A percentile compares a stretch with the other conserved stretches of the same genome.
phyloP scores from a whole-genome alignment of 2,329 filamentous ascomycete species.

The Trichoderma sp. region DNA sequence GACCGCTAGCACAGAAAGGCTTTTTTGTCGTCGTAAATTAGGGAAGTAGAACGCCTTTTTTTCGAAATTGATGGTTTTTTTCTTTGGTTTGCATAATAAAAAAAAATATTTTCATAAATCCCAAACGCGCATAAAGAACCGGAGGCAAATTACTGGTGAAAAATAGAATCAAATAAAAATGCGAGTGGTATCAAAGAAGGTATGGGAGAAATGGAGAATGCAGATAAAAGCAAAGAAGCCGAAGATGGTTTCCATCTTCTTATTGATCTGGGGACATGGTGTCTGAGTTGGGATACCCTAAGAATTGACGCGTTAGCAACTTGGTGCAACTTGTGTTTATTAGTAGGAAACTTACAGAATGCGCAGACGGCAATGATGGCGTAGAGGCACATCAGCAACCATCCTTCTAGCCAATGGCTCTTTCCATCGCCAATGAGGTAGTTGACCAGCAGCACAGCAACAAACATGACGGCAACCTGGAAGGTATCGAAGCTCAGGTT shows the following conservation, averaged over 20 bases:
- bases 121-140: conserved; percentile 16
- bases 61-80: background rate
- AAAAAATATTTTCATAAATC: background rate
- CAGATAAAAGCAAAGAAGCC: background rate
- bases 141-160: conserved; percentile 7
- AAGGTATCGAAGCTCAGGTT: conserved; percentile 86
- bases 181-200: conserved; percentile 24
- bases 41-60: background rate
- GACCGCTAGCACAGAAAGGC: background rate
- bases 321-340: background rate
- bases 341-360: conserved; percentile 56
- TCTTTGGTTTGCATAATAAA: background rate
- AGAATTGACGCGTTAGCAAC: background rate
- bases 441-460: conserved; percentile 82
- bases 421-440: conserved; percentile 83
- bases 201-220: background rate
- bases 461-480: conserved; percentile 83
- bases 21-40: background rate
- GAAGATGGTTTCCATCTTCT: background rate
- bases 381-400: conserved; percentile 75
- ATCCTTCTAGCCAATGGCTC: conserved; percentile 81
- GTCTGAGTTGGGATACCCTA: conserved; percentile 29
- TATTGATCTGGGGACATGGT: background rate
- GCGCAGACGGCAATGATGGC: conserved; percentile 74
- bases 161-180: background rate